These are phyloP conservation scores for Anisogramma anomala DNA, from an alignment of 2,329 filamentous ascomycete species.

Conservation along the genomic window DNA sequence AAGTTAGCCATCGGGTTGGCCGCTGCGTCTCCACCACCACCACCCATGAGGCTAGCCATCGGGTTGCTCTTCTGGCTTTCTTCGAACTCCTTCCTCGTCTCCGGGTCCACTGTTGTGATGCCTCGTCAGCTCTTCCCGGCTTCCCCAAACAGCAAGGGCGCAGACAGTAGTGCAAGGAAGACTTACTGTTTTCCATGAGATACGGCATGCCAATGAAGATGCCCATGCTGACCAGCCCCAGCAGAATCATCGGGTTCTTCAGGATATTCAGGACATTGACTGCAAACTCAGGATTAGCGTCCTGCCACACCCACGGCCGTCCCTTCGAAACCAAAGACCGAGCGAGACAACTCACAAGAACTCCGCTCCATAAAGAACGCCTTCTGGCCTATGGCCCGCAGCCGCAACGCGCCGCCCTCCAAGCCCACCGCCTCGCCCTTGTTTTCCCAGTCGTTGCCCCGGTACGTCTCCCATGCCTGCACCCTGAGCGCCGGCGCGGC, in stretches of 20 bases:
- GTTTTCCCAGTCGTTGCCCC: slow-evolving; percentile 84
- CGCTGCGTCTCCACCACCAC: slow-evolving; percentile 20
- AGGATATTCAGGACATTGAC: slow-evolving; percentile 72
- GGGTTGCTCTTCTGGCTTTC: slow-evolving; percentile 71
- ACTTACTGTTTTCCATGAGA: slow-evolving; percentile 86
- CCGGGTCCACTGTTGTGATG: slow-evolving; percentile 76
- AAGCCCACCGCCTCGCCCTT: slow-evolving; percentile 52
- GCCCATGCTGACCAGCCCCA: slow-evolving; percentile 71
- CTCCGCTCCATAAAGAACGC: slow-evolving; percentile 65
- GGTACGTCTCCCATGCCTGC: slow-evolving; percentile 70
- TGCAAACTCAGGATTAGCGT: slow-evolving; percentile 29
- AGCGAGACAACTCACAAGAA: slow-evolving; percentile 69
- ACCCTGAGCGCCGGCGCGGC: slow-evolving; percentile 32
- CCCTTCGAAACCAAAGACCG: no score
- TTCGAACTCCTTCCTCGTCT: slow-evolving; percentile 85
- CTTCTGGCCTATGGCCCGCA: slow-evolving; percentile 52
- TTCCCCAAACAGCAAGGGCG: no score
- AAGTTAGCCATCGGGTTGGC: slow-evolving; percentile 41
- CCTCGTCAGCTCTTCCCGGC: not conserved
- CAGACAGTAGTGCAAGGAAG: no score
- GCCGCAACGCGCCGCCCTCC: slow-evolving; percentile 39
- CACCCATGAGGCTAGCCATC: slow-evolving; percentile 44
- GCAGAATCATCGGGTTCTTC: slow-evolving; percentile 93
- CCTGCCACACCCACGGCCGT: no score
- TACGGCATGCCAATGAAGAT: slow-evolving; percentile 91